Evolutionary conservation across 2,329 filamentous ascomycete species (phyloP).

Genomic region (Ilyonectria mors-panacis): DNA sequence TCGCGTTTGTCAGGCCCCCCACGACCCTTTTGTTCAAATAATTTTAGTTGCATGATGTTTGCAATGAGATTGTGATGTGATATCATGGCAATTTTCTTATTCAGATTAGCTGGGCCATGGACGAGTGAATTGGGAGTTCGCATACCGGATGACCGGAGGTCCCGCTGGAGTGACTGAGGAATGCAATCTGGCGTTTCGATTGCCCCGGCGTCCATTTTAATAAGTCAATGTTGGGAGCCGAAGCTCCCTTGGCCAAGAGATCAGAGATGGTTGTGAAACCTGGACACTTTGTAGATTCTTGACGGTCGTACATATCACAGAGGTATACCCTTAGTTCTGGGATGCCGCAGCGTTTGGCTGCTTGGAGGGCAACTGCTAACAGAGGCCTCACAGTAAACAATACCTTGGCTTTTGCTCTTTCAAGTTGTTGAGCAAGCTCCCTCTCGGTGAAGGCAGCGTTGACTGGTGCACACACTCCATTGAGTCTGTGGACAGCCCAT

Average conservation of each 20-base stretch:
- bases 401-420: background rate
- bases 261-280: background rate
- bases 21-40: background rate
- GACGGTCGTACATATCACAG: background rate
- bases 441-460: background rate
- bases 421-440: background rate
- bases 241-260: background rate
- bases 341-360: background rate
- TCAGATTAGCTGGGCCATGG: background rate
- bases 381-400: background rate
- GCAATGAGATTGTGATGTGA: constrained; percentile 1
- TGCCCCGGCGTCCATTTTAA: background rate
- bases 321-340: background rate
- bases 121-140: background rate
- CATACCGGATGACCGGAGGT: background rate
- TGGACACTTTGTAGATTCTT: background rate
- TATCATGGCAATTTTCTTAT: background rate
- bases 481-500: background rate
- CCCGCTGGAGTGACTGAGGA: constrained; percentile 1
- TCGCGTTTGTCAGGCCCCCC: background rate
- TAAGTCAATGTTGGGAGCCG: background rate
- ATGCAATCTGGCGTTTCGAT: background rate
- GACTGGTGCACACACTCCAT: background rate
- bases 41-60: background rate
- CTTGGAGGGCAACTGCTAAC: background rate